A percentile compares a stretch with the other conserved stretches of the same genome.
These are phyloP conservation scores for Exserohilum turcica DNA, from an alignment of 2,329 filamentous ascomycete species.

Conservation along the genomic window DNA sequence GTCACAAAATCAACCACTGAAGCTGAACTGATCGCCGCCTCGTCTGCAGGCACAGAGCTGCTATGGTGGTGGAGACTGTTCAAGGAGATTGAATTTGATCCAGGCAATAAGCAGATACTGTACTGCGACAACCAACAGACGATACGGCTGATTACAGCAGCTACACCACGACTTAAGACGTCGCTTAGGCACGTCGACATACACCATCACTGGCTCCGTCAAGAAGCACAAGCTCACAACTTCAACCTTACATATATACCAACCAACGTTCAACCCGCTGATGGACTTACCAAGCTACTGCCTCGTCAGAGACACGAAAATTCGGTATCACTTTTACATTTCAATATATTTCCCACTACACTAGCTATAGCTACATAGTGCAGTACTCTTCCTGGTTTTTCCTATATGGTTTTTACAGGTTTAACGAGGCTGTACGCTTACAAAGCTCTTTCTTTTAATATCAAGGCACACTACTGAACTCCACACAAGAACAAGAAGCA, in stretches of 20 bases:
- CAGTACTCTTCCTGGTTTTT: constrained; percentile 6
- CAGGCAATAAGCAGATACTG: constrained; percentile 5
- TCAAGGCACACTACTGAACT: constrained; percentile 3
- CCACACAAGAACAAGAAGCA: constrained; percentile 8
- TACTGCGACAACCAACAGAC: constrained; percentile 19
- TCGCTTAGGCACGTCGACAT: constrained; percentile 18
- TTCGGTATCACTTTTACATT: no score
- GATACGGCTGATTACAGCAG: not conserved
- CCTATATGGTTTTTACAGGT: no score
- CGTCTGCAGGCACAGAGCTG: constrained; percentile 6
- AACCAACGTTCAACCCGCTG: constrained; percentile 5
- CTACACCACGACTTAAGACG: constrained; percentile 5
- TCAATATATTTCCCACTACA: no score
- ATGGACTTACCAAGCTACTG: constrained; percentile 12
- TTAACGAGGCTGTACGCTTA: no score
- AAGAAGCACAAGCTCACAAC: constrained; percentile 5
- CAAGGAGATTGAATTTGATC: constrained; percentile 15
- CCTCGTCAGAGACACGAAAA: not conserved
- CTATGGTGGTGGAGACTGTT: constrained; percentile 20
- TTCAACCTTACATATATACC: constrained; percentile 4
- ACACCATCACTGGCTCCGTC: constrained; percentile 10
- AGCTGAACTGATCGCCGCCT: constrained; percentile 22
- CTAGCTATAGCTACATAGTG: not conserved
- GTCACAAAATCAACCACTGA: constrained; percentile 32
- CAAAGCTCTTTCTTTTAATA: no score